Evolutionary conservation across 805 yeast species (phyloP).

Genomic region (Wickerhamomyces rabaulensis): DNA sequence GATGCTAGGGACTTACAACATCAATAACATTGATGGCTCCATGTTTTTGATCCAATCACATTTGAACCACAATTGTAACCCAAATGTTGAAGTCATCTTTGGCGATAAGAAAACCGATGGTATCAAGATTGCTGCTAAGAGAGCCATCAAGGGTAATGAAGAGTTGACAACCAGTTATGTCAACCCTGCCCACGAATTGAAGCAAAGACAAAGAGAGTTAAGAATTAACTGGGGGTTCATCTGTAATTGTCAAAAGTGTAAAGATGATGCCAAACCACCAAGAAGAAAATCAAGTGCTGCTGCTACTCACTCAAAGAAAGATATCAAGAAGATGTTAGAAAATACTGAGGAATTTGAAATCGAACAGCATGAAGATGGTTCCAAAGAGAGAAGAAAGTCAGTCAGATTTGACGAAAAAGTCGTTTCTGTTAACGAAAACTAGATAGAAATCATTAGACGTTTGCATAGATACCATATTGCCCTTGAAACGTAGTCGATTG

Average conservation of each 20-base stretch:
- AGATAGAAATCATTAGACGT: not conserved
- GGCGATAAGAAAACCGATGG: slow-evolving; percentile 42
- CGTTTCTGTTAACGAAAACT: slow-evolving; percentile 39
- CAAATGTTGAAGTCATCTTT: slow-evolving; percentile 54
- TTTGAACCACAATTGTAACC: slow-evolving; percentile 72
- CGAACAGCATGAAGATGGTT: slow-evolving; percentile 27
- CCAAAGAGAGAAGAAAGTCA: slow-evolving; percentile 51
- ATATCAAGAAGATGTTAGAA: slow-evolving; percentile 43
- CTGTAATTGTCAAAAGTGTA: slow-evolving; percentile 65
- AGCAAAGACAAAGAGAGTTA: slow-evolving; percentile 58
- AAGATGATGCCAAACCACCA: slow-evolving; percentile 46
- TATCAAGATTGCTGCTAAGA: slow-evolving; percentile 53
- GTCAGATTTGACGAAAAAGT: slow-evolving; percentile 64
- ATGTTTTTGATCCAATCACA: slow-evolving; percentile 61
- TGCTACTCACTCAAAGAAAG: slow-evolving; percentile 18
- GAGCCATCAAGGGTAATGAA: slow-evolving; percentile 55
- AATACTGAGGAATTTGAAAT: slow-evolving; percentile 44
- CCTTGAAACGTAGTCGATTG: no score
- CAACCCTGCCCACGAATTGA: slow-evolving; percentile 56
- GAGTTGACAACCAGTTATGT: slow-evolving; percentile 70
- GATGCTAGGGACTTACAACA: slow-evolving; percentile 67
- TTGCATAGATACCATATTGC: no score
- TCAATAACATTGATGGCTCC: slow-evolving; percentile 65
- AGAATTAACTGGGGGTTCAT: slow-evolving; percentile 77
- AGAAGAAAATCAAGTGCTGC: slow-evolving; percentile 39